These are phyloP conservation scores for Dovyalis caffra DNA, from an alignment of 345 rosid genomes.

Conservation along the genomic window DNA sequence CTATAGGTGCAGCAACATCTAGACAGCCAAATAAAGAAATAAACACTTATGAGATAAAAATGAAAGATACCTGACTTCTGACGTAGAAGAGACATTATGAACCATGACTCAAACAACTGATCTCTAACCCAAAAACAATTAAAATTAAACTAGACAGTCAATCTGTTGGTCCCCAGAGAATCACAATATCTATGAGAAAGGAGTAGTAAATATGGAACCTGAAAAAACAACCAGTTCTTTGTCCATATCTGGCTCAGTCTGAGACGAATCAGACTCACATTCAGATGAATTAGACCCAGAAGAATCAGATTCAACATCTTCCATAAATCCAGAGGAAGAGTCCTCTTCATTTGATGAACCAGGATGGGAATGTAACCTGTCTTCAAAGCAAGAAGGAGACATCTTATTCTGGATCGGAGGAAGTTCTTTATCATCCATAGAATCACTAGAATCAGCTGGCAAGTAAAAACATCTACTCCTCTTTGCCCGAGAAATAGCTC, in stretches of 20 bases:
- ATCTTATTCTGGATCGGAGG: slow-evolving; percentile 42
- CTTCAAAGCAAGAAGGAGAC: slow-evolving; percentile 43
- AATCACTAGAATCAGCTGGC: slow-evolving; percentile 49
- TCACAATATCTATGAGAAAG: background rate
- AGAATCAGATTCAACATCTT: slow-evolving; percentile 55
- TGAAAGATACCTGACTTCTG: background rate
- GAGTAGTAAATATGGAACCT: slow-evolving; percentile 44
- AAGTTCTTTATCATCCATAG: slow-evolving; percentile 52
- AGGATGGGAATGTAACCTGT: slow-evolving; percentile 38
- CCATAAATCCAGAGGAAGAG: slow-evolving; percentile 48
- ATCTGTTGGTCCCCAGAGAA: background rate
- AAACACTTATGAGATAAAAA: slow-evolving; percentile 10
- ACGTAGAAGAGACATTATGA: background rate
- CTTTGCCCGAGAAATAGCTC: slow-evolving; percentile 53
- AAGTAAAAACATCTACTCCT: slow-evolving; percentile 53
- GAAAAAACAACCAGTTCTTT: slow-evolving; percentile 59
- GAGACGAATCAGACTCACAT: slow-evolving; percentile 70
- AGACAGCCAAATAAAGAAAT: slow-evolving; percentile 6
- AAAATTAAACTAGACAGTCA: slow-evolving; percentile 5
- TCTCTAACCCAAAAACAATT: slow-evolving; percentile 8
- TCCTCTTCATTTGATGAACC: slow-evolving; percentile 44
- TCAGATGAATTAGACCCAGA: slow-evolving; percentile 52
- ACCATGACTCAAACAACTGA: background rate
- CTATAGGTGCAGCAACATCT: slow-evolving; percentile 36
- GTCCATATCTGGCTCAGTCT: slow-evolving; percentile 78